Evolutionary conservation across 2,329 filamentous ascomycete species (phyloP), one percentile per base, ranked within the genome.

Genomic region (Penicillium glabrum): DNA sequence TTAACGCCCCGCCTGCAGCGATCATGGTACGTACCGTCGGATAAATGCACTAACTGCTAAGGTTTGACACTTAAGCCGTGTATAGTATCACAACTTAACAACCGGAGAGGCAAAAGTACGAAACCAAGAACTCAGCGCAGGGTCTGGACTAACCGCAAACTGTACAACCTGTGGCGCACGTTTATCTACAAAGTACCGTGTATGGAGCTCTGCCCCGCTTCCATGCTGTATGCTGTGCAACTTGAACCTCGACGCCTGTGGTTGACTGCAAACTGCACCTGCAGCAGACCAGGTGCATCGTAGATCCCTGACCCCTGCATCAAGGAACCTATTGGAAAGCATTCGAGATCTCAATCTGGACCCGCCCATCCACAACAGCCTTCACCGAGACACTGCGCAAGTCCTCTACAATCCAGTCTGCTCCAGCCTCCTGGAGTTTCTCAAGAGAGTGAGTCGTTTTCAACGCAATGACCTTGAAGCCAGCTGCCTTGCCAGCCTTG

Each of bases 401-500:
- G 75, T 97, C 91, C 73, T 82, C 80, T 56, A 96, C 88, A 51
- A 96, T 86, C 87, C 90, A 96, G 78, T 96, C 91, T 45, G 93
- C 91, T n/a, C 85, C 88, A 5, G 91, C 91, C 46, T 83, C 84
- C 59, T 82, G 77, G 49, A 96, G 82, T 77, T 93, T 85, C 65
- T 86, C 85, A 46, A 88, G 79, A 26, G 83, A 86, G 77, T 96
- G 93, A 69, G 90, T 96, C 53, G 92, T 96, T 54, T 89, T 85
- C 53, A 97, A 77, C n/a, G 87, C 93, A 46, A 96, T 77, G 13
- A 96, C 93, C 69, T 84, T 87, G 78, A 89, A 96, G 2, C 91
- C 92, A 10, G 93, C 93, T 1, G 85, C 90, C 76, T 93, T 96
- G 48, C 92, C 93, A 27, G 92, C 86, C 62, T 78, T 82, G 69